Percentiles rank a stretch among this genome's conserved stretches.
Conservation (phyloP, 805 yeast genomes). For the Sugiyamaella lignohabitans region DNA sequence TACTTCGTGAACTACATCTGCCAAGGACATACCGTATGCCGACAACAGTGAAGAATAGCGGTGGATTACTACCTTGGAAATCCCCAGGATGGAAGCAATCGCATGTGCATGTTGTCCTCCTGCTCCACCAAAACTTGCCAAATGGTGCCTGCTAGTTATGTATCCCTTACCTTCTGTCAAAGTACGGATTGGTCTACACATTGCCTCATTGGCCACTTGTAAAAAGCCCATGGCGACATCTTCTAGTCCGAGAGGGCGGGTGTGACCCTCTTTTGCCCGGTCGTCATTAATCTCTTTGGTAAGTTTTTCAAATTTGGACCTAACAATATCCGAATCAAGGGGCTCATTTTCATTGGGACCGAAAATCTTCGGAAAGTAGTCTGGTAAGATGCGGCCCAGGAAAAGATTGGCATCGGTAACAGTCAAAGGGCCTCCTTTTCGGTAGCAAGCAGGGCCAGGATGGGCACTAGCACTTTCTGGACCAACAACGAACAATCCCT, state of each 20-base stretch:
- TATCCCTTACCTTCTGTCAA: conserved; percentile 82
- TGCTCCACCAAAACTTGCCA: conserved; percentile 88
- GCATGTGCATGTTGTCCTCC: conserved; percentile 88
- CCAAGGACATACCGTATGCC: conserved; percentile 83
- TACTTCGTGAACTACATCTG: conserved; percentile 75
- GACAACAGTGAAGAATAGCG: conserved; percentile 77
- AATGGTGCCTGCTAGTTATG: conserved; percentile 53
- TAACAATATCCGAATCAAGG: conserved; percentile 51
- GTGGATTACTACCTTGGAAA: conserved; percentile 63
- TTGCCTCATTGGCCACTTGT: conserved; percentile 76
- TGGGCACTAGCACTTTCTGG: conserved; percentile 85
- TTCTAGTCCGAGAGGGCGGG: conserved; percentile 42
- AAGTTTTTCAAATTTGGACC: conserved; percentile 45
- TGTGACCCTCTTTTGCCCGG: conserved; percentile 32
- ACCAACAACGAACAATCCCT: conserved; percentile 73
- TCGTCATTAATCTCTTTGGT: conserved; percentile 52
- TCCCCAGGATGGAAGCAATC: conserved; percentile 66
- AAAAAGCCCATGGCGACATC: conserved; percentile 77
- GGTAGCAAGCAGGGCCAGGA: conserved; percentile 85
- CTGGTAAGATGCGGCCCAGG: conserved; percentile 66
- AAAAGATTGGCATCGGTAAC: conserved; percentile 79
- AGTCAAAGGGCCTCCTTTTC: conserved; percentile 78
- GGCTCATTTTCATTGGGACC: conserved; percentile 75
- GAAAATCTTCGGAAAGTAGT: conserved; percentile 71
- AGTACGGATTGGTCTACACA: conserved; percentile 86